These are phyloP conservation scores for Aspergillus amoenus DNA, from an alignment of 2,329 filamentous ascomycete species.

Conservation along the genomic window DNA sequence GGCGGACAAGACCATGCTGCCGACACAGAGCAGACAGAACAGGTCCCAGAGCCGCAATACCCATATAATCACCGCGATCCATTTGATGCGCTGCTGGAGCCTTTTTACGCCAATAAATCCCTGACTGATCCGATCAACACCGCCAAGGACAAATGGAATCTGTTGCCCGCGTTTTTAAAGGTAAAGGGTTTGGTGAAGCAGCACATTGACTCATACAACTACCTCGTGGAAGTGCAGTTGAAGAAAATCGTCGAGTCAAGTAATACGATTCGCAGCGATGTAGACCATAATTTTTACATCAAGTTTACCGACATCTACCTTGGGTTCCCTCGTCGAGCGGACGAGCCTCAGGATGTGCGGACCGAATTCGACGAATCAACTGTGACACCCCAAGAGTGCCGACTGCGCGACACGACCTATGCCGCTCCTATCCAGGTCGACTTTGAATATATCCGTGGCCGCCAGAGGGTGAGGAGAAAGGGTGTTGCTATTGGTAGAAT, in stretches of 20 bases:
- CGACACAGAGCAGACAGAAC: background rate
- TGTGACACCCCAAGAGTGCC: slow-evolving; percentile 92
- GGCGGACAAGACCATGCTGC: slow-evolving; percentile 12
- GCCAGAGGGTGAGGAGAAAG: slow-evolving; percentile 70
- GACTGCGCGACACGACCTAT: slow-evolving; percentile 96
- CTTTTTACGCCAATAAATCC: slow-evolving; percentile 68
- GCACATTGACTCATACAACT: slow-evolving; percentile 98
- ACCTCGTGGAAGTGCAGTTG: slow-evolving; percentile 93
- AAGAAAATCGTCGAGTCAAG: slow-evolving; percentile 96
- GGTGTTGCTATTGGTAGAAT: slow-evolving; percentile 81
- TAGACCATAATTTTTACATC: slow-evolving; percentile 88
- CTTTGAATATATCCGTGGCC: slow-evolving; percentile 83
- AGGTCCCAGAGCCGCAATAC: slow-evolving; percentile 19
- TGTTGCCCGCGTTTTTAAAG: slow-evolving; percentile 95
- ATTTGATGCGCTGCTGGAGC: slow-evolving; percentile 65
- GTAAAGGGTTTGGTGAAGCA: slow-evolving; percentile 97
- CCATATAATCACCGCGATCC: slow-evolving; percentile 35
- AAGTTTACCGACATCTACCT: slow-evolving; percentile 92
- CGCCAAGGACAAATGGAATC: slow-evolving; percentile 87
- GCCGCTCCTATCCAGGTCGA: slow-evolving; percentile 91
- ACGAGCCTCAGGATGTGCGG: slow-evolving; percentile 61
- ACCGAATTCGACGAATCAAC: slow-evolving; percentile 45
- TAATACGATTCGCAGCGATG: slow-evolving; percentile 82
- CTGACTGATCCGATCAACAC: slow-evolving; percentile 70
- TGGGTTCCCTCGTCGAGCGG: slow-evolving; percentile 74